phyloP scores from a whole-genome alignment of 2,329 filamentous ascomycete genomes.

The Ambrosiella cleistominuta region DNA sequence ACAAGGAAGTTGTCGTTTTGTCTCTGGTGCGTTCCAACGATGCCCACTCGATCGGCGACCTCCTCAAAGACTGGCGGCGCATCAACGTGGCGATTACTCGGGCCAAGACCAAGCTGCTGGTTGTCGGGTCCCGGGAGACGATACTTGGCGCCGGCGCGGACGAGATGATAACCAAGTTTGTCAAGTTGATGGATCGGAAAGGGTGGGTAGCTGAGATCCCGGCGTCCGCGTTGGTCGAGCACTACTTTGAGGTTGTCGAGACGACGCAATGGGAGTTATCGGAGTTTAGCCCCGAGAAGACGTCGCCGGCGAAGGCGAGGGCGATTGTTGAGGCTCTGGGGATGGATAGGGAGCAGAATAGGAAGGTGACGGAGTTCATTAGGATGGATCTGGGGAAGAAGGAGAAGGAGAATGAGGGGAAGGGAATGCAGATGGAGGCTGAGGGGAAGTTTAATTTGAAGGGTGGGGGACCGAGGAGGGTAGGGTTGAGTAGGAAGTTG shows the following conservation, averaged over 20 bases:
- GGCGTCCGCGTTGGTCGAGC: conserved; percentile 39
- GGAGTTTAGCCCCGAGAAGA: conserved; percentile 4
- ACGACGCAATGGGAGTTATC: conserved; percentile 24
- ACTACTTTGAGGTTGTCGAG: conserved; percentile 38
- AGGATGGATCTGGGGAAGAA: conserved; percentile 21
- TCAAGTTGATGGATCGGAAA: conserved; percentile 57
- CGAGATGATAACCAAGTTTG: conserved; percentile 60
- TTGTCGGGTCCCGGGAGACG: conserved; percentile 68
- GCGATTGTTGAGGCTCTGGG: background rate
- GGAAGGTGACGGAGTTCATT: conserved; percentile 6
- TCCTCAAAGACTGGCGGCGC: conserved; percentile 77
- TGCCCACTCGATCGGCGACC: conserved; percentile 64
- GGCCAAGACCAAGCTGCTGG: conserved; percentile 77
- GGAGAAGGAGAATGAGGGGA: background rate
- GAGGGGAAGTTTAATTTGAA: background rate
- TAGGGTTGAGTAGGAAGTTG: conserved; percentile 40
- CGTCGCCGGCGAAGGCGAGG: conserved; percentile 13
- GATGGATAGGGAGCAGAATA: conserved; percentile 18
- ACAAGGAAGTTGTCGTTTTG: conserved; percentile 84
- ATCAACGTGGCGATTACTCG: conserved; percentile 94
- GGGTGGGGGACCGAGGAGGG: conserved; percentile 29
- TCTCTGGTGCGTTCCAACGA: conserved; percentile 80
- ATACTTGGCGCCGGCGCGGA: conserved; percentile 54
- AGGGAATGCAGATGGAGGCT: background rate
- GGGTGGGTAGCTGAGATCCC: conserved; percentile 69